Base-by-base conservation (phyloP, 2,329 filamentous ascomycete species). In the Fusarium chaquense region DNA sequence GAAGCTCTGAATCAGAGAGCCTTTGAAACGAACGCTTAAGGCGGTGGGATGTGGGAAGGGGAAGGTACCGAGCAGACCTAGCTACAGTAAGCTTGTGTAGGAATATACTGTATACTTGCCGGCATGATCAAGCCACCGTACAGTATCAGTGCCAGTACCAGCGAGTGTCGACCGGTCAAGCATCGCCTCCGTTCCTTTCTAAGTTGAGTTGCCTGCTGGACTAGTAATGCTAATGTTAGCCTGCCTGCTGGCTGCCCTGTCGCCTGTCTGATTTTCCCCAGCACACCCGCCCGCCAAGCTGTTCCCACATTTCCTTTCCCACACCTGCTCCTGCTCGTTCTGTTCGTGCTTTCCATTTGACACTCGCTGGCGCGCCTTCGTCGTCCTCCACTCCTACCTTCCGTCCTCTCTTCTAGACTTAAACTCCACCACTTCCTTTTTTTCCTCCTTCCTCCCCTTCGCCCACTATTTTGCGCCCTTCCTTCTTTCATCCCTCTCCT, bases 321-420 rank as follows among this genome's bases (percentile, higher is more conserved):
- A 60, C 44, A 49, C 61, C 45, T 50, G 41, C 55, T 60, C 40
- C 55, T 70, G 49, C 49, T 52, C 35, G 18, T 33, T 51, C 47
- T 22, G 26, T 28, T n/a, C 28, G 22, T 50, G 46, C 47, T 67
- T 55, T 50, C 51, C 63, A 62, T 67, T 74, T 68, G 64, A 54
- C 55, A 65, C 66, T 65, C 64, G 41, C 61, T 67, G 49, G 52
- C 49, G 58, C 52, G 61, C 46, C 38, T 59, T 61, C 62, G 50
- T 38, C 26, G 20, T 41, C 62, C 62, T 65, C 63, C 62, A 66
- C 63, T 66, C 62, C 54, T 65, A 53, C 71, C 73, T 75, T 75
- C 77, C 73, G 76, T 75, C 78, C 70, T 75, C 75, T 75, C 77
- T 70, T 68, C 74, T 73, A 68, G 60, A 74, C 74, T 73, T 74